Evolutionary conservation across 2,329 filamentous ascomycete species (phyloP), one percentile per base, ranked within the genome.

Genomic region (Ceratocystis smalleyi): DNA sequence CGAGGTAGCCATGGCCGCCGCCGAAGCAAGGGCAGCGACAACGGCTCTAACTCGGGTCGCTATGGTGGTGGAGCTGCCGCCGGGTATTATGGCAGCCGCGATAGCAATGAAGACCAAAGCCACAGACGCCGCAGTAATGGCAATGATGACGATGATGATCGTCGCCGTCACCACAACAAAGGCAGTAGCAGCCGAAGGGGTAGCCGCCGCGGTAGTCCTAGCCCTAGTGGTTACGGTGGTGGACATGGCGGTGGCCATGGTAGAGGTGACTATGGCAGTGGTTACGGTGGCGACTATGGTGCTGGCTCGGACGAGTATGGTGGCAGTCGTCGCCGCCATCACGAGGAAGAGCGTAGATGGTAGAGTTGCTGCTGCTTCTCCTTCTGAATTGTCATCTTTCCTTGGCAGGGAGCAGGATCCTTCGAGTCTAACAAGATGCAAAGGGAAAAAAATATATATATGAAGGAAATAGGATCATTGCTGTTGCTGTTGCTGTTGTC

Each of bases 61-160:
- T 64, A 64, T n/a, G 64, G 64, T 6, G 61, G 43, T 47, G 64
- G 87, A 70, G 78, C 78, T 7, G 78, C 76, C 8, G 77, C 78
- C 19, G 75, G 72, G 5, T 73, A 77, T 62, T 79, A 78, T 2
- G 80, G 82, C 51, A 79, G 82, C 5, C 85, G 82, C 67, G 79
- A 85, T 69, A 15, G 35, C 55, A 61, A 67, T 8, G 59, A 67
- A 7, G 62, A 67, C 17, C 59, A 67, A 15, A 66, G 69, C n/a
- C 65, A 67, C 67, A 68, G 68, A 54, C 67, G 68, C 43, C 66
- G 70, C 49, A 69, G 68, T 27, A 66, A 68, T 19, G 68, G 70
- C 51, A 69, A 71, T 24, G 68, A 27, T 6, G 65, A 65, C 60
- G 68, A 69, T 45, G 45, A 17, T n/a, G 65, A 67, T 15, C 65